Conservation (phyloP, 2,329 filamentous ascomycete genomes). For the Helicocarpus griseus region DNA sequence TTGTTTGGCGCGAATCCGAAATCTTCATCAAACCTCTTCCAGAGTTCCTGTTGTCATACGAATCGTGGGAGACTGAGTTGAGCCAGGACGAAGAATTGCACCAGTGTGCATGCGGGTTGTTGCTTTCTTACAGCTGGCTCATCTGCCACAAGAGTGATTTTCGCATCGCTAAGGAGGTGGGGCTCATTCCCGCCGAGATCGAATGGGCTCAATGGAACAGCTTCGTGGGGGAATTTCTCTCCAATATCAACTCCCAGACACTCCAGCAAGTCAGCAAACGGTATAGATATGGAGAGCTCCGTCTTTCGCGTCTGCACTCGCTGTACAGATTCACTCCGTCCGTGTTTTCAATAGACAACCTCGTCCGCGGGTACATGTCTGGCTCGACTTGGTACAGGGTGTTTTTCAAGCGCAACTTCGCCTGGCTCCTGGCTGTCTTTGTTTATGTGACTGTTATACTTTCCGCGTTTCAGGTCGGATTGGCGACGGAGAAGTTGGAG, state of each 20-base stretch:
- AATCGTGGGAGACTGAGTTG: conserved; percentile 17
- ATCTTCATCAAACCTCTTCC: conserved; percentile 23
- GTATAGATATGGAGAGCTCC: conserved; percentile 37
- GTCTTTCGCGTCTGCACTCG: conserved; percentile 36
- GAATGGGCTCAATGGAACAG: conserved; percentile 32
- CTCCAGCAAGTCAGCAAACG: conserved; percentile 26
- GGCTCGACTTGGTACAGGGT: conserved; percentile 27
- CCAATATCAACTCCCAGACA: conserved; percentile 20
- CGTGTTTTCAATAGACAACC: conserved; percentile 15
- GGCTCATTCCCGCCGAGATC: conserved; percentile 25
- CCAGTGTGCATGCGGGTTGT: conserved; percentile 26
- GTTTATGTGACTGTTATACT: conserved; percentile 39
- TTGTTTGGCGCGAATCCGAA: conserved; percentile 14
- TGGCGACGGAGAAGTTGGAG: conserved; percentile 5
- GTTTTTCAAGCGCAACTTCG: conserved; percentile 37
- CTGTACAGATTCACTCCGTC: conserved; percentile 26
- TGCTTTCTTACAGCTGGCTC: conserved; percentile 34
- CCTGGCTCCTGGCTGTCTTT: conserved; percentile 30
- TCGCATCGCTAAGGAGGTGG: conserved; percentile 21
- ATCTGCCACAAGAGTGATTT: conserved; percentile 32
- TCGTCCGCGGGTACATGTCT: conserved; percentile 22
- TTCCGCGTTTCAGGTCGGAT: conserved; percentile 40
- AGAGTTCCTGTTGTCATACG: conserved; percentile 14
- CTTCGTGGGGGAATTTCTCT: conserved; percentile 24
- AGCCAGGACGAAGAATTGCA: conserved; percentile 17